Base-by-base conservation (phyloP, 768 basidiomycete genomes). In the Pleurotus tuoliensis region DNA sequence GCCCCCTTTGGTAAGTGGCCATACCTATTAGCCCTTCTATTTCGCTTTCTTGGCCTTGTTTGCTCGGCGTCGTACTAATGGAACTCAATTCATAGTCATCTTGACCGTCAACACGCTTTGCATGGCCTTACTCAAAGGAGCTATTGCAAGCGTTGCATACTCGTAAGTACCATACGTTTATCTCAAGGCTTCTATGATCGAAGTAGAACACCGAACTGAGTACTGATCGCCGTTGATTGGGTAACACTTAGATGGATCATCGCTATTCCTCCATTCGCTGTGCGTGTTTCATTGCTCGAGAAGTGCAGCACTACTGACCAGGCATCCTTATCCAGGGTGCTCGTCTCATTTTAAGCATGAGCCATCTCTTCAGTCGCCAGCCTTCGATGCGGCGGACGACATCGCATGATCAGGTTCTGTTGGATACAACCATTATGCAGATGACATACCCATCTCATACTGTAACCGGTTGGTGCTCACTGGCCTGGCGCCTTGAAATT, bases 311-410 rank as follows among this genome's bases (percentile, higher is more conserved):
- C 15, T 5, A 15, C 11, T 34, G n/a, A 27, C 30, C 15, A 53
- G 13, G 20, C 38, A 11, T n/a, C 6, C 43, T n/a, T 40, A 44
- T 44, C 53, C 38, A 65, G 60, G 62, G 63, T n/a, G 64, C 62
- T 37, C 63, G 65, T n/a, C 62, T 64, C 41, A 64, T 66, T 47
- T 59, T 64, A 50, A 66, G 62, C 47, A 61, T 66, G 63, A 63
- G 63, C 57, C 63, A 66, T 51, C 56, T 66, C 5, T 55, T 66
- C 27, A 40, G 18, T 15, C 27, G 4, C 4, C 51, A 53, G 25
- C 34, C 39, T 12, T 34, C 40, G 30, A 9, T 3, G 52, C 16
- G 38, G 24, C 43, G 8, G 24, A 20, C 54, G 15, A 39, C 39
- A 55, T 37, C 30, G 11, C 9, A 30, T 12, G 54, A 55, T 30